Evolutionary conservation across 345 rosid species (phyloP), one percentile per base, ranked within the genome.

Genomic region (Eucalyptus curtisii): DNA sequence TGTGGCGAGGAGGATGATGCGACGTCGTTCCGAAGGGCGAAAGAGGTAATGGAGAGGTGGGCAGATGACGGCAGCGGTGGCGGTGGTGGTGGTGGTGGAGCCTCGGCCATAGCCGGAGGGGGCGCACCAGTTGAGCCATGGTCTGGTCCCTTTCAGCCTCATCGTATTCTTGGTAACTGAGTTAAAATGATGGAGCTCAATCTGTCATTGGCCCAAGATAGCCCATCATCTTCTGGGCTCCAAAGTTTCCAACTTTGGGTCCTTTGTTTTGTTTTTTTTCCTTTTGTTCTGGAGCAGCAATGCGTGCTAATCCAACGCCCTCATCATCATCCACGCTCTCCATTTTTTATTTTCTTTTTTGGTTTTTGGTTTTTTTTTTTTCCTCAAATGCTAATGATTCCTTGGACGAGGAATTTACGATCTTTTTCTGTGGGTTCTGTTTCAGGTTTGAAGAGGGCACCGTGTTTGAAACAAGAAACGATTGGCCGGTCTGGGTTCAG

Each of bases 121-220:
- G 94, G 89, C 95, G 93, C 37, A 93, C 87, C 86, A 95, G 88
- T 45, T 93, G 90, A 47, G 95, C 92, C 96, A 95, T 95, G 53
- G 8, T 42, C 48, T 64, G 44, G 45, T 47, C 84, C 82, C 37
- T 13, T 3, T 24, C 64, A 40, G 12, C 50, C 61, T 87, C 89
- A 7, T n/a, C 55, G 10, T 64, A 2, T 33, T 24, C 52, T 17
- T 37, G 6, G 1, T 24, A 33, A 49, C 10, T 7, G 85, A 49
- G 68, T 16, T 66, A 16, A 86, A 57, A 20, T 40, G 45, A 71
- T 19, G 12, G 82, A 71, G 25, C 22, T 17, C 15, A 76, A 10
- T 76, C 47, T 76, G 5, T 10, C 3, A 0, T 40, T 2, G 47
- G 82, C 82, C 82, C 82, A 76, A 40, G 4, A 76, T 3, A 76